Percentiles rank a stretch among this genome's conserved stretches.
Evolutionary conservation across 2,329 filamentous ascomycete species (phyloP).

Genomic region (Penicillium sclerotigenum): DNA sequence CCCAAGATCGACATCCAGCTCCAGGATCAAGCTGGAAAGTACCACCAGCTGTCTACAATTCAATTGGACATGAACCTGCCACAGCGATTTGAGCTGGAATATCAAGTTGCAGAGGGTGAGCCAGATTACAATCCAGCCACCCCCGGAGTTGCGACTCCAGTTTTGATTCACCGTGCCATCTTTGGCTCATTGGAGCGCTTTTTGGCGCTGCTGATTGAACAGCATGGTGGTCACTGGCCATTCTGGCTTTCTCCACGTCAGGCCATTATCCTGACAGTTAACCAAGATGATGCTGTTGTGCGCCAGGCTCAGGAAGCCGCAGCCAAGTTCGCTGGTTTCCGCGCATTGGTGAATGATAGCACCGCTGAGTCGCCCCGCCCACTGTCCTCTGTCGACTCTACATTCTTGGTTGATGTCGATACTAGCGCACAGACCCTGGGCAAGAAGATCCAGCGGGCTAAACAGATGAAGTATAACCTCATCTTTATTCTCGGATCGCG

Average conservation of each 20-base stretch:
- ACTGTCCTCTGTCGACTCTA: conserved; percentile 54
- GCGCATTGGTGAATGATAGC: conserved; percentile 25
- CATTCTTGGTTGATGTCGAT: conserved; percentile 69
- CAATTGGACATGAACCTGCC: conserved; percentile 89
- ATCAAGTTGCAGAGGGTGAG: conserved; percentile 53
- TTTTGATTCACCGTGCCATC: conserved; percentile 81
- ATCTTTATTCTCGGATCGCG: conserved; percentile 69
- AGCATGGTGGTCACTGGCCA: conserved; percentile 75
- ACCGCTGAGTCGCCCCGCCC: conserved; percentile 31
- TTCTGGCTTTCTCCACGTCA: conserved; percentile 87
- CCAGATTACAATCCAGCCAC: conserved; percentile 40
- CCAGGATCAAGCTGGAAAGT: conserved; percentile 74
- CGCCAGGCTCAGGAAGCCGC: conserved; percentile 52
- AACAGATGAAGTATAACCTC: conserved; percentile 66
- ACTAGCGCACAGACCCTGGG: conserved; percentile 59
- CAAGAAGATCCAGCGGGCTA: conserved; percentile 71
- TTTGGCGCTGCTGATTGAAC: conserved; percentile 80
- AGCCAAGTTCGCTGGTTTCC: conserved; percentile 47
- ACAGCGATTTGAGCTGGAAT: conserved; percentile 73
- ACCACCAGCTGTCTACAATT: conserved; percentile 84
- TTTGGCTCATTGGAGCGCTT: conserved; percentile 81
- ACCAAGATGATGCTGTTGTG: conserved; percentile 48
- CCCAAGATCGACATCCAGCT: conserved; percentile 88
- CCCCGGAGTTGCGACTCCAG: conserved; percentile 63
- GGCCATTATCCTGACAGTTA: conserved; percentile 70